Evolutionary conservation across 371 early-diverging fungal species (phyloP), one percentile per base, ranked within the genome.

Genomic region (Apophysomyces ossiformis): DNA sequence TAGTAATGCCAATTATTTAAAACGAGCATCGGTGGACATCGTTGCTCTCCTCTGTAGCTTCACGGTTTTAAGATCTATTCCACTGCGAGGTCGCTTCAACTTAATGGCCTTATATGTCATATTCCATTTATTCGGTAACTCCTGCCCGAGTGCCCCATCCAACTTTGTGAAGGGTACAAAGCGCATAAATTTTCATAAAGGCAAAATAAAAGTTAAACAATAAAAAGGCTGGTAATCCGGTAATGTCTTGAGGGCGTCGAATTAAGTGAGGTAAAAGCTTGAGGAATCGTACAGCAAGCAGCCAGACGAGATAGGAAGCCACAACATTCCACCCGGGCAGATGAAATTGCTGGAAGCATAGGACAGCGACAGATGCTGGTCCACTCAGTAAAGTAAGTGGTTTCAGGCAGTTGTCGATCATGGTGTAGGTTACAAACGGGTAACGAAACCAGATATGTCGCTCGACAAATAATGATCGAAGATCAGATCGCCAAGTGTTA

Each of bases 401-500:
- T 61, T 91, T 91, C 67, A 91, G 86, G 63, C 89, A 79, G 68
- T 91, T 91, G 79, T 91, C 92, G 7, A 90, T 60, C 92, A 91
- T 91, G 18, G 90, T 88, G 65, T 88, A 91, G 37, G 92, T 88
- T 1, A 89, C 89, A 69, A 83, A 91, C 1, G 92, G 92, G 67
- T 91, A 87, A 37, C 87, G 81, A 13, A 58, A 68, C 92, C 92
- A 91, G 44, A 91, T 79, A 45, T 67, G 68, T 1, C 90, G 78
- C 61, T 91, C 92, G 15, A 72, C 79, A 62, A 88, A 90, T 57
- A 91, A 62, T 7, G 87, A 87, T 15, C 88, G 77, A 60, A 88
- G 85, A 69, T 91, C 92, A 11, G 88, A 87, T 9, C 92, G 82
- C 92, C 92, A 91, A 18, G 90, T 91, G 64, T 91, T 91, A 54